phyloP scores from a whole-genome alignment of 2,329 filamentous ascomycete genomes.

The Clonostachys rhizophaga region DNA sequence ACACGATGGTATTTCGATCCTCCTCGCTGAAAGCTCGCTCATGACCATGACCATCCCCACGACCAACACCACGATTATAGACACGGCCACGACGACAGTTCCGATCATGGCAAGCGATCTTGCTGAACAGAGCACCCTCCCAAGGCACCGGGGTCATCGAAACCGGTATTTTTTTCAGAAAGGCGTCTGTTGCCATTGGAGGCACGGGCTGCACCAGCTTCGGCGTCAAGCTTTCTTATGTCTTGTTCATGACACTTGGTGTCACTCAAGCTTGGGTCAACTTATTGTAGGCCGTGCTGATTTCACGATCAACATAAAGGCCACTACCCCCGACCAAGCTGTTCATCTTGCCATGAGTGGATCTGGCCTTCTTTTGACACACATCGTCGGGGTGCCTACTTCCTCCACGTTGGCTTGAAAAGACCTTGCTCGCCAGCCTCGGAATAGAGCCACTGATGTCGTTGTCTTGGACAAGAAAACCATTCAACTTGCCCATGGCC shows the following conservation, averaged over 20 bases:
- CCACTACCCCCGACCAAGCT: conserved; percentile 15
- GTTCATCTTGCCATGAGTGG: conserved; percentile 9
- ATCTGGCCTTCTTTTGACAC: conserved; percentile 13
- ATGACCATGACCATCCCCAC: no score
- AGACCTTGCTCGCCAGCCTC: conserved; percentile 4
- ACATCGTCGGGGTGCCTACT: conserved; percentile 12
- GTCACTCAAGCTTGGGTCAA: conserved; percentile 24
- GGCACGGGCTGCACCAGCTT: conserved; percentile 31
- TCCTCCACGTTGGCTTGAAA: conserved; percentile 13
- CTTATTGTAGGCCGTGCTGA: conserved; percentile 30
- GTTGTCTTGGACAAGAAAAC: conserved; percentile 17
- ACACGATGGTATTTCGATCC: no score
- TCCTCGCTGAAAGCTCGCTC: no score
- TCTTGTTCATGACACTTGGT: conserved; percentile 14
- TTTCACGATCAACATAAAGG: conserved; percentile 16
- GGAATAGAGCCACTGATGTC: conserved; percentile 16
- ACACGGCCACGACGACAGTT: neutral
- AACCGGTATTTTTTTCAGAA: neutral
- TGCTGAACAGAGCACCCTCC: neutral
- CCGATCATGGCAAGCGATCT: neutral
- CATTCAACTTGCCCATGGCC: conserved; percentile 24
- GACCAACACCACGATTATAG: neutral
- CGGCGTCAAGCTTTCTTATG: conserved; percentile 22
- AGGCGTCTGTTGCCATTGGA: conserved; percentile 17
- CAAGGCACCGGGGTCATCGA: neutral